phyloP scores from a whole-genome alignment of 2,329 filamentous ascomycete species.

The Fusarium haematococcum region DNA sequence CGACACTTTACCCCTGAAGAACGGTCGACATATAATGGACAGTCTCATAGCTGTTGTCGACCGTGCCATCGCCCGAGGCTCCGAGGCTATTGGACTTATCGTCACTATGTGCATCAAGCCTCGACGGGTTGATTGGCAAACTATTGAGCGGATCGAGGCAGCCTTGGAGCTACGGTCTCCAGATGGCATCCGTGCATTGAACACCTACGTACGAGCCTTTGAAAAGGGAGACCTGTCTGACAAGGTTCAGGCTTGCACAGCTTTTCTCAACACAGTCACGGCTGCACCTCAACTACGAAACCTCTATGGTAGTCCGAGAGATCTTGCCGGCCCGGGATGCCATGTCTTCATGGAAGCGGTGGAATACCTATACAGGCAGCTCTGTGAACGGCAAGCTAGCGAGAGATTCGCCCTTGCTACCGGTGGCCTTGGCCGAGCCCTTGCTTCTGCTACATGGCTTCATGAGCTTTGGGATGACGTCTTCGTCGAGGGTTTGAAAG shows the following conservation, averaged over 20 bases:
- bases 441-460: constrained; percentile 17
- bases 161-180: constrained; percentile 4
- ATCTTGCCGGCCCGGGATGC: constrained; percentile 7
- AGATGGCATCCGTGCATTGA: background rate
- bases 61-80: constrained; percentile 1
- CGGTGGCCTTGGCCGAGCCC: constrained; percentile 7
- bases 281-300: constrained; percentile 8
- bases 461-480: constrained; percentile 13
- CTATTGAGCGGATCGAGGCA: constrained; percentile 7
- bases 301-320: constrained; percentile 1
- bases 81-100: constrained; percentile 15
- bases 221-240: background rate
- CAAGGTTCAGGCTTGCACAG: constrained; percentile 2
- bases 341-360: background rate
- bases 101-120: constrained; percentile 17
- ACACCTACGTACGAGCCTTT: background rate
- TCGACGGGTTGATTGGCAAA: constrained; percentile 3
- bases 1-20: background rate
- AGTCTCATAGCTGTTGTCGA: constrained; percentile 12
- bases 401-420: constrained; percentile 16
- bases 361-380: background rate
- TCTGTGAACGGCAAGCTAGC: background rate
- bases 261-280: background rate
- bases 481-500: constrained; percentile 9
- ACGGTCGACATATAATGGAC: constrained; percentile 17